Percentiles rank a stretch among this genome's conserved stretches.
These are phyloP conservation scores for Pinus albicaulis DNA, from an alignment of 75 land plant genomes.

Conservation along the genomic window DNA sequence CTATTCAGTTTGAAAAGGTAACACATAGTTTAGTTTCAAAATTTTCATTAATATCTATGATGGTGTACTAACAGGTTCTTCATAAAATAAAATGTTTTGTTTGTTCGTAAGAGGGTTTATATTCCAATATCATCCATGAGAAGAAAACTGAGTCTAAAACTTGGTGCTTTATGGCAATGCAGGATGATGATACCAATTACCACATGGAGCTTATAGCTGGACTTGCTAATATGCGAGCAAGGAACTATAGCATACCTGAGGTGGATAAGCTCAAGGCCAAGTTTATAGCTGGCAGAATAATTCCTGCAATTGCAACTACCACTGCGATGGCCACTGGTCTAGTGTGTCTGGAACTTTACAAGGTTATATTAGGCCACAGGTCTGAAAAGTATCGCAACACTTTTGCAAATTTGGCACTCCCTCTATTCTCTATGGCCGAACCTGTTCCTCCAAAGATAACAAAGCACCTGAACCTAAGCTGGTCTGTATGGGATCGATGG, in stretches of 20 bases:
- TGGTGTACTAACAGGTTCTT: too few relatives aligned
- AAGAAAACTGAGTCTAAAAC: too few relatives aligned
- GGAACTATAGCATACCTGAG: conserved; percentile 92
- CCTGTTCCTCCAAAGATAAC: conserved; percentile 83
- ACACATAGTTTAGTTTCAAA: not conserved
- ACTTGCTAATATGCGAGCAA: conserved; percentile 92
- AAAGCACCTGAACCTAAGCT: conserved; percentile 68
- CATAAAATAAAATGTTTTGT: too few relatives aligned
- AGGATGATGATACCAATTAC: conserved; percentile 90
- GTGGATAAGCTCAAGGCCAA: conserved; percentile 95
- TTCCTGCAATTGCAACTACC: conserved; percentile 98
- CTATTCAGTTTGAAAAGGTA: conserved; percentile 95
- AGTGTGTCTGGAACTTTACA: conserved; percentile 92
- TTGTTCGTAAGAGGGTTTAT: too few relatives aligned
- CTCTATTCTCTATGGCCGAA: conserved; percentile 91
- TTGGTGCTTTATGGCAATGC: not conserved
- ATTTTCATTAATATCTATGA: not conserved
- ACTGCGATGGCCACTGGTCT: conserved; percentile 95
- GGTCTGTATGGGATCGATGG: conserved; percentile 99
- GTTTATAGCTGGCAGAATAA: conserved; percentile 90
- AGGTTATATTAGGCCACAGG: conserved; percentile 69
- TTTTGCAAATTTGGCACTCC: conserved; percentile 84
- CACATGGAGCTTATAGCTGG: conserved; percentile 91
- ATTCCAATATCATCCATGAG: too few relatives aligned
- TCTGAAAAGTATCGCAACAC: conserved; percentile 82